Base-by-base conservation (phyloP, 2,329 filamentous ascomycete species). In the Juglanconis juglandina region DNA sequence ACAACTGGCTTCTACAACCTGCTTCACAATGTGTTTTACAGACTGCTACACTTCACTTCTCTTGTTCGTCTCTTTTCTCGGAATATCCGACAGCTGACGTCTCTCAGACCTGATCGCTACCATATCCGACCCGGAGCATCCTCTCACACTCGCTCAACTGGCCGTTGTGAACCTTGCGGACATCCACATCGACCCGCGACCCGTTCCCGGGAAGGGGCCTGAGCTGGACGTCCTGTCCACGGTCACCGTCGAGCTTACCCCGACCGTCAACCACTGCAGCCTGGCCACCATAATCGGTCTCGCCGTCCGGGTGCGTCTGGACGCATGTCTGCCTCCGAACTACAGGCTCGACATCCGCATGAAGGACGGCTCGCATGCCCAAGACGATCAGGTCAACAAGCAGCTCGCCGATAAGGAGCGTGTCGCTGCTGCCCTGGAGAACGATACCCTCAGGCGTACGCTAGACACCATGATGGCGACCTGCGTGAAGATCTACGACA, bases 141-240 rank as follows among this genome's bases (percentile, higher is more conserved):
- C 95, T 42, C 86, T 97, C 56, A 96, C 94, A 3, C 84, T 99
- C 53, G 95, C 93, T 63, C 92, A 95, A 69, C 83, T 99, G 46
- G 92, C 93, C 39, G 95, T 99, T 56, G 92, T 99, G 67, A 97
- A 96, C 67, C 86, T 99, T n/a, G 88, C 90, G 37, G 95, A 99
- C 75, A 97, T 99, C 68, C 82, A 86, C 69, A 91, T 99, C 67
- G 80, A 79, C 49, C 85, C 87, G 53, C 83, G 89, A 6, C 82
- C 88, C n/a, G 83, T 83, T 41, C 78, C 79, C 63, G 79, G 79
- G 41, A 79, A 76, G 9, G 76, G 76, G 8, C 82, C 77, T 34
- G 76, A 78, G 58, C 75, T 79, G 14, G 76, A 79, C 77, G 86
- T 70, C 71, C 84, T 83, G 78, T 92, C 79, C 76, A 88, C 80